Evolutionary conservation across 2,329 filamentous ascomycete genomes (phyloP).

Genomic region (Beauveria sp.): DNA sequence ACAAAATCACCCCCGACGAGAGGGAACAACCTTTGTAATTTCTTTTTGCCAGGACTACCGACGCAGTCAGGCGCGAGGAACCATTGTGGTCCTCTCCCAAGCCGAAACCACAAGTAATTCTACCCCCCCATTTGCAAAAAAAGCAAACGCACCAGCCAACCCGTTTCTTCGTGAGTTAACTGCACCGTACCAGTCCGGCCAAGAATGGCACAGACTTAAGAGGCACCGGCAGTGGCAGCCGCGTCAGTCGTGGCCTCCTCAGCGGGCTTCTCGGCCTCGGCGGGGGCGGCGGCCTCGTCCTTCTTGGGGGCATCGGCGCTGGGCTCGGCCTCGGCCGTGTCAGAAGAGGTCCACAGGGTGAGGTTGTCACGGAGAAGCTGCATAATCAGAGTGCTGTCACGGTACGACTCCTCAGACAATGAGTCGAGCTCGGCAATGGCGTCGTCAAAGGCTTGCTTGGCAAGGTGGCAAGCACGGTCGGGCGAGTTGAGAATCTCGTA

Average conservation of each 20-base stretch:
- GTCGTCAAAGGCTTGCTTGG: constrained; percentile 98
- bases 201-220: constrained; percentile 31
- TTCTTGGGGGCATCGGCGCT: constrained; percentile 51
- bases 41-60: constrained; percentile 4
- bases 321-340: constrained; percentile 70
- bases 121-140: constrained; percentile 9
- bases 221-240: constrained; percentile 40
- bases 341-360: constrained; percentile 94
- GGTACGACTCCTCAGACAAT: constrained; percentile 95
- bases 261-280: constrained; percentile 31
- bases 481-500: constrained; percentile 99
- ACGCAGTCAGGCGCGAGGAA: constrained; percentile 5
- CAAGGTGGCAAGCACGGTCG: constrained; percentile 95
- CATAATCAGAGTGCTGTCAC: constrained; percentile 99
- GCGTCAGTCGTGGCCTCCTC: constrained; percentile 39
- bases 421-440: constrained; percentile 98
- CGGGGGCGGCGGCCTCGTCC: constrained; percentile 40
- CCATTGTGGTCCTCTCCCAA: constrained; percentile 3
- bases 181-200: not conserved
- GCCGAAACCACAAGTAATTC: constrained; percentile 5
- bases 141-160: constrained; percentile 9
- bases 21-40: not conserved
- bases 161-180: constrained; percentile 6
- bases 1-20: constrained; percentile 26
- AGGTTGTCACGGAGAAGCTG: constrained; percentile 97